These are phyloP conservation scores for Vitellaria paradoxa DNA, from an alignment of 179 eudicot genomes.

Conservation along the genomic window DNA sequence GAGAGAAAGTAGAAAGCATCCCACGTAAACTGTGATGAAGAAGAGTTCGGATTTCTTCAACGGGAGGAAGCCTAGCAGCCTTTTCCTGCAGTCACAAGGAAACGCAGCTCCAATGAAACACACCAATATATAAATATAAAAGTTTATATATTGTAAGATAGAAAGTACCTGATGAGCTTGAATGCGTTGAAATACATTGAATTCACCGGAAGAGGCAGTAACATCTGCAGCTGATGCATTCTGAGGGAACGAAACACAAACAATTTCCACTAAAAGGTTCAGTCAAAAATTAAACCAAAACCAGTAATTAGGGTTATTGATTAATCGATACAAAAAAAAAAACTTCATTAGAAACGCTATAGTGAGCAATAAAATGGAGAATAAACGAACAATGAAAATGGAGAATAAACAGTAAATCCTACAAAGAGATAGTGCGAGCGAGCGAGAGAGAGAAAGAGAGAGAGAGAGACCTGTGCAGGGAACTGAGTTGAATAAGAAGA, in stretches of 20 bases:
- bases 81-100: slow-evolving; percentile 48
- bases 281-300: too few relatives aligned
- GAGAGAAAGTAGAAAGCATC: slow-evolving; percentile 85
- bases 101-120: not conserved
- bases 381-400: not conserved
- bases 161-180: slow-evolving; percentile 61
- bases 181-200: slow-evolving; percentile 41
- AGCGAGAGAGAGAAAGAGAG: not conserved
- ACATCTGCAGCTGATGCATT: slow-evolving; percentile 30
- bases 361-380: too few relatives aligned
- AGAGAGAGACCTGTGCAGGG: slow-evolving; percentile 21
- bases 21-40: slow-evolving; percentile 62
- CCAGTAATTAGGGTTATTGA: too few relatives aligned
- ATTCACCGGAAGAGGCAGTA: slow-evolving; percentile 15
- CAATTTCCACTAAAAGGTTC: too few relatives aligned
- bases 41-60: slow-evolving; percentile 62
- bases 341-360: too few relatives aligned
- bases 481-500: slow-evolving; percentile 29
- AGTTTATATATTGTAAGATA: not conserved
- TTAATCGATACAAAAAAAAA: too few relatives aligned
- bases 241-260: slow-evolving; percentile 15
- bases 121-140: not conserved
- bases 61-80: slow-evolving; percentile 74
- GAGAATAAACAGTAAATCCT: slow-evolving; percentile 8
- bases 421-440: not conserved